These are phyloP conservation scores for Xanthoconium stramineum DNA, from an alignment of 768 basidiomycete genomes.

Conservation along the genomic window DNA sequence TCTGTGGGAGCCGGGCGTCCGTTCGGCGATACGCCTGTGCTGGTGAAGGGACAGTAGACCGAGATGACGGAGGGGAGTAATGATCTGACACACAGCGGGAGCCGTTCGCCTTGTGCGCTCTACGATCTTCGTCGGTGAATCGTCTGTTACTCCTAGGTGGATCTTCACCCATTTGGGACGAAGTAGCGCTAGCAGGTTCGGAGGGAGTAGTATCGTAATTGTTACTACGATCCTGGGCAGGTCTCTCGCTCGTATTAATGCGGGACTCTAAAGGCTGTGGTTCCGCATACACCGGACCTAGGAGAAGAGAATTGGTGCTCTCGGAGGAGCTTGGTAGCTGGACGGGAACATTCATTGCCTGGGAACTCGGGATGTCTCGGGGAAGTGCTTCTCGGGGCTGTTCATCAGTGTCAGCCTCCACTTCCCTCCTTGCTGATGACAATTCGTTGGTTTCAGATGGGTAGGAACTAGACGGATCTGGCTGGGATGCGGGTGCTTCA, in stretches of 20 bases:
- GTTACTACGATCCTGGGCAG: background rate
- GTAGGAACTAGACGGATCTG: background rate
- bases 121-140: conserved; percentile 9
- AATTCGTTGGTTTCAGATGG: background rate
- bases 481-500: background rate
- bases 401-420: background rate
- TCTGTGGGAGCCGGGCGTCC: conserved; percentile 8
- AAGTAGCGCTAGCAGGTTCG: conserved; percentile 4
- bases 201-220: conserved; percentile 2
- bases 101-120: conserved; percentile 1
- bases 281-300: conserved; percentile 9
- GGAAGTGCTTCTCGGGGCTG: background rate
- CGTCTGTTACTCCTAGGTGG: conserved; percentile 5
- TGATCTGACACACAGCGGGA: conserved; percentile 4
- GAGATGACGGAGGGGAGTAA: conserved; percentile 11
- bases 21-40: background rate
- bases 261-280: background rate
- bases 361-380: conserved; percentile 3
- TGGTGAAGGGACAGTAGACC: background rate
- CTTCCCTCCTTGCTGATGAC: background rate
- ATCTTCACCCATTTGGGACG: conserved; percentile 7
- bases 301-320: conserved; percentile 7
- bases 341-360: conserved; percentile 6
- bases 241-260: background rate
- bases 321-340: conserved; percentile 5